Percentiles rank a stretch among this genome's conserved stretches.
Conservation (phyloP, 2,329 filamentous ascomycete genomes). For the Colletotrichum theobromicola region DNA sequence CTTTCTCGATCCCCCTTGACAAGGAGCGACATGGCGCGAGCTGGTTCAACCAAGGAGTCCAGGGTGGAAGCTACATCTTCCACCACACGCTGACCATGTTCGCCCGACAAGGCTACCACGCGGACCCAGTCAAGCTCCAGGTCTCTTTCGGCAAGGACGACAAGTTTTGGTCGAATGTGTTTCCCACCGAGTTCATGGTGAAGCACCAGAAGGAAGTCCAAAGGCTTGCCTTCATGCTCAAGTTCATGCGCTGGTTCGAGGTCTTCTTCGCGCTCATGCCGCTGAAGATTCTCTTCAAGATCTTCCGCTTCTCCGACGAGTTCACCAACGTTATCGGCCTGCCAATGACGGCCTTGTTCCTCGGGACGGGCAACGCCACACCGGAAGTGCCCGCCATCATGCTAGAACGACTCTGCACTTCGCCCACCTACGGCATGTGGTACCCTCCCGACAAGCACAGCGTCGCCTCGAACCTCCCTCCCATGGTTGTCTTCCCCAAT, state of each 20-base stretch:
- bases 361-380: constrained; percentile 74
- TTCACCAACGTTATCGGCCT: constrained; percentile 73
- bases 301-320: constrained; percentile 70
- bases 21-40: constrained; percentile 62
- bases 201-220: constrained; percentile 58
- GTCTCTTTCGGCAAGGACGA: constrained; percentile 64
- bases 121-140: constrained; percentile 60
- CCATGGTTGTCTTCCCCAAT: constrained; percentile 68
- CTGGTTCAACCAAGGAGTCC: constrained; percentile 69
- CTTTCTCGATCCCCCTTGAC: constrained; percentile 65
- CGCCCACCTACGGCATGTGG: constrained; percentile 58
- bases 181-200: constrained; percentile 58
- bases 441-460: constrained; percentile 52
- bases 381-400: constrained; percentile 71
- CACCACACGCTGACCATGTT: constrained; percentile 70
- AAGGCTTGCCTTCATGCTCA: constrained; percentile 57
- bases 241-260: constrained; percentile 59
- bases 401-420: constrained; percentile 60
- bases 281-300: constrained; percentile 64
- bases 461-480: constrained; percentile 58
- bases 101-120: constrained; percentile 53
- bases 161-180: constrained; percentile 68
- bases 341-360: constrained; percentile 53
- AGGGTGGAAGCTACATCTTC: constrained; percentile 64
- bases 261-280: constrained; percentile 61